Evolutionary conservation across 2,329 filamentous ascomycete genomes (phyloP), one percentile per base, ranked within the genome.

Genomic region (Arthroderma sp.): DNA sequence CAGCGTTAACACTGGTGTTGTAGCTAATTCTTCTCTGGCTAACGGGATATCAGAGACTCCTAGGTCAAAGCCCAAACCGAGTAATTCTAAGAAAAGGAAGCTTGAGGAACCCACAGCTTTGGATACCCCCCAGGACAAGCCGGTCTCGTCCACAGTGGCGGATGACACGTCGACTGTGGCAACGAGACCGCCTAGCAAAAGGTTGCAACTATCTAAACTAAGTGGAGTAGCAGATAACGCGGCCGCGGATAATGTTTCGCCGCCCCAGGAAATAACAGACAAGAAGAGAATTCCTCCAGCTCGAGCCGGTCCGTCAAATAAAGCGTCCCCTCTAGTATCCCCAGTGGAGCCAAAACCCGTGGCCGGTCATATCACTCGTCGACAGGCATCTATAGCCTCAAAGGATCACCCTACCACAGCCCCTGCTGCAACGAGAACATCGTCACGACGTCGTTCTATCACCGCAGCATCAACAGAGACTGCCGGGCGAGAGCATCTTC

Each of bases 31-130:
- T 39, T 45, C 50, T 29, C 53, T 50, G 38, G 52, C 57, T 47
- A 59, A 57, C 41, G 51, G 47, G 46, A 48, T 47, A 42, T 49
- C 53, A 36, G 49, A 49, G 39, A 48, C 53, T 45, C 49, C 52
- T 46, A 60, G 55, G 48, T 45, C 51, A 45, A 56, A 52, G 43
- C 29, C 47, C 34, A 60, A 58, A 47, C 28, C 45, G 34, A 34
- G 37, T 6, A 52, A 56, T 28, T 54, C 61, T 34, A 62, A 57
- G 41, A 80, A 79, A 59, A 68, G 76, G 42, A 80, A 78, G 54
- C 63, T 71, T 36, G 74, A 78, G 40, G 61, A 68, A 29, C 63
- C 63, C 15, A 63, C 64, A 2, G 56, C 59, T 6, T 50, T 52
- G n/a, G 57, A 58, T 29, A 41, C 49, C 11, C 36, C 41, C 15